Conservation (phyloP, 768 basidiomycete genomes). For the Termitomyces sp. region DNA sequence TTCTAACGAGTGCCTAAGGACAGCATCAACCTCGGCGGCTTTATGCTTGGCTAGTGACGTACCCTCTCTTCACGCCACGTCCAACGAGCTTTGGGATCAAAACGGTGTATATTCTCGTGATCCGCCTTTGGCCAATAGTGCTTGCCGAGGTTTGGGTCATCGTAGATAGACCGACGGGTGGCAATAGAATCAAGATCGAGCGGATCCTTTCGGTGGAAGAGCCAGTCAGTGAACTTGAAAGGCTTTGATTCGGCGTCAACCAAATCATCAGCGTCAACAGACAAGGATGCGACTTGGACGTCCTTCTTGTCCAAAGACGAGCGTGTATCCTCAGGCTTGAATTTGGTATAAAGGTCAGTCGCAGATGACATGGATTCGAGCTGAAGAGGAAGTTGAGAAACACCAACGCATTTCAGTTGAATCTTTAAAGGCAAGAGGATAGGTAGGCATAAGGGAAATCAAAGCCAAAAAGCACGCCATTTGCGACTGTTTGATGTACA, state of each 20-base stretch:
- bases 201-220: conserved; percentile 23
- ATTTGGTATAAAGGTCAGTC: background rate
- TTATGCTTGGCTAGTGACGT: conserved; percentile 1
- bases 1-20: conserved; percentile 39
- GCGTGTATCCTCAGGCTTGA: background rate
- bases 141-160: conserved; percentile 38
- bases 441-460: conserved; percentile 6
- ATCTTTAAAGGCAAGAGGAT: background rate
- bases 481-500: background rate
- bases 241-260: conserved; percentile 29
- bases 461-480: conserved; percentile 16
- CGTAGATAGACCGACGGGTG: conserved; percentile 48
- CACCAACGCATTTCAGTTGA: background rate
- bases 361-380: background rate
- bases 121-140: conserved; percentile 44
- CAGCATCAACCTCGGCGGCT: background rate
- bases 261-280: conserved; percentile 21
- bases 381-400: background rate
- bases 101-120: conserved; percentile 52
- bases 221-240: conserved; percentile 27
- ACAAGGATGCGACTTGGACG: conserved; percentile 10
- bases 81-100: conserved; percentile 55
- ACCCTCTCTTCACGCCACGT: conserved; percentile 50
- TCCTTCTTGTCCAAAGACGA: conserved; percentile 5
- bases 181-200: conserved; percentile 33